Percentiles rank a stretch among this genome's conserved stretches.
These are phyloP conservation scores for Pseudotsuga menziesii DNA, from an alignment of 75 land plant genomes.

Conservation along the genomic window DNA sequence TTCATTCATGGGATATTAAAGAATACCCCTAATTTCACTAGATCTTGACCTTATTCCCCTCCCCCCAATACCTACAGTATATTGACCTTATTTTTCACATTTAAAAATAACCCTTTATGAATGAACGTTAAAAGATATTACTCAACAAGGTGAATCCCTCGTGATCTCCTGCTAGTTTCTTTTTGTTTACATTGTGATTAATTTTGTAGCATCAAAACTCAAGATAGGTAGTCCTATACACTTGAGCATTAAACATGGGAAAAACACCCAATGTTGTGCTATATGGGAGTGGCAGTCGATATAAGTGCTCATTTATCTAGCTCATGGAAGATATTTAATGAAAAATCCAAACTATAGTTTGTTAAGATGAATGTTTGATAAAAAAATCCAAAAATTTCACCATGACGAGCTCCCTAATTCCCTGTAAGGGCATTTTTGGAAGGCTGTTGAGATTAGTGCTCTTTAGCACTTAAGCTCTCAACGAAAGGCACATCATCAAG, in stretches of 20 bases:
- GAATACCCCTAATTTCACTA: too few relatives aligned
- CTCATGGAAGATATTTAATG: slow-evolving; percentile 6
- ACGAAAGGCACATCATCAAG: slow-evolving; percentile 3
- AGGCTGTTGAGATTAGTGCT: too few relatives aligned
- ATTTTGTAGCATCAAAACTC: slow-evolving; percentile 9
- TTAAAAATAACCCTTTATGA: too few relatives aligned
- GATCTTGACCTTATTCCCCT: too few relatives aligned
- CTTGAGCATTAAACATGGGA: slow-evolving; percentile 8
- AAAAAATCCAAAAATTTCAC: slow-evolving; percentile 54
- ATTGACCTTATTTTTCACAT: too few relatives aligned
- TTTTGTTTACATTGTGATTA: slow-evolving; percentile 8
- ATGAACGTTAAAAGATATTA: too few relatives aligned
- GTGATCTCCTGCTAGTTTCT: slow-evolving; percentile 2
- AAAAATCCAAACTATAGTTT: slow-evolving; percentile 35
- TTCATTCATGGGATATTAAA: too few relatives aligned
- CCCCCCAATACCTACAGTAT: too few relatives aligned
- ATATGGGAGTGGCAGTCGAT: slow-evolving; percentile 8
- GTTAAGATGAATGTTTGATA: slow-evolving; percentile 53
- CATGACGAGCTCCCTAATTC: slow-evolving; percentile 99
- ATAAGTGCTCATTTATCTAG: slow-evolving; percentile 1
- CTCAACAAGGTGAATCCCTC: too few relatives aligned
- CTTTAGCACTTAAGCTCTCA: too few relatives aligned
- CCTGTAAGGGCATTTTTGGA: slow-evolving; percentile 78
- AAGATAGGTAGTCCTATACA: slow-evolving; percentile 9
- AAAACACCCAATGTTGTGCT: slow-evolving; percentile 14